Evolutionary conservation across 768 basidiomycete genomes (phyloP), one percentile per base, ranked within the genome.

Genomic region (Mycena galopus): DNA sequence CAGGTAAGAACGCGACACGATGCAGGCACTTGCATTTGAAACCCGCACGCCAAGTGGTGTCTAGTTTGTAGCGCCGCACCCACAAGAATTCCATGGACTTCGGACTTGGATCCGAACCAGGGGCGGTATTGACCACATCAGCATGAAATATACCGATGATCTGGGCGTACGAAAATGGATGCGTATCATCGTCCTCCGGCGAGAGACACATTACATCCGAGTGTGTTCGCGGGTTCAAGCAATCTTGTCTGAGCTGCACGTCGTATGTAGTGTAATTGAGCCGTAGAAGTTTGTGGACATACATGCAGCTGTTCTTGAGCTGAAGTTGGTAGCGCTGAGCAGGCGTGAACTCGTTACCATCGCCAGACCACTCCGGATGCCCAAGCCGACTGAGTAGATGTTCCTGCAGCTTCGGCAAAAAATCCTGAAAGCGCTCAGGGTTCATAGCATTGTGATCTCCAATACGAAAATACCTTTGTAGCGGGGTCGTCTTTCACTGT

Each of bases 191-290:
- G 16, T 71, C 72, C 0, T 58, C 76, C 0, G 78, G 75, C 51
- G 67, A 66, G 0, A 27, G 62, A 4, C 73, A 69, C 68, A 76
- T 82, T 7, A 86, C 37, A 17, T 85, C 77, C 1, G 68, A 16
- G 71, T 73, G 62, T 64, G 80, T 14, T 82, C 64, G 25, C 5
- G 79, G 77, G 37, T 83, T 82, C 47, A 85, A 64, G 0, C 70
- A 58, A 60, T 86, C 84, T 67, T 85, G 82, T 5, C 72, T 69
- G 78, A 23, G 56, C 3, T 57, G 56, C 2, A 71, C 37, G 47
- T 71, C 69, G 44, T 71, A 71, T 6, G 53, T 82, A 0, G 82
- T 84, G 69, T 83, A 84, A 73, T 83, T 82, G 64, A 84, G 37
- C 0, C 77, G 77, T 4, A 82, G 12, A n/a, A 74, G 65, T 56